These are phyloP conservation scores for Psilocybe cubensis DNA, from an alignment of 768 basidiomycete genomes.

Conservation along the genomic window DNA sequence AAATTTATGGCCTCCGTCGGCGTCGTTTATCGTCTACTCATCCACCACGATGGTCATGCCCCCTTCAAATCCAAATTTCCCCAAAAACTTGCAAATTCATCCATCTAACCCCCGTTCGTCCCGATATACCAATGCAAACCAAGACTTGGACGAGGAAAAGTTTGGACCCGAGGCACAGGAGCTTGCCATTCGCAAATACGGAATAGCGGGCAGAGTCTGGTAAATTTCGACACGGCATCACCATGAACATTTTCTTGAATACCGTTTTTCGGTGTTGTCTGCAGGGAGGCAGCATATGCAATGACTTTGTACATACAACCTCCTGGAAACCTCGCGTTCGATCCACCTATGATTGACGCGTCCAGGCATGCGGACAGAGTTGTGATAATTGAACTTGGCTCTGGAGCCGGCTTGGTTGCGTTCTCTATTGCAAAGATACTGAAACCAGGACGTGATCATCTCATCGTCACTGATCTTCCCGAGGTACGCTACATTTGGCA, in stretches of 20 bases:
- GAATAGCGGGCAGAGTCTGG: constrained; percentile 89
- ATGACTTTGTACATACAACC: constrained; percentile 58
- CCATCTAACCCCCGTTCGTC: constrained; percentile 20
- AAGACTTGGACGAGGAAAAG: constrained; percentile 14
- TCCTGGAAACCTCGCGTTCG: constrained; percentile 43
- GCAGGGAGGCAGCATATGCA: constrained; percentile 77
- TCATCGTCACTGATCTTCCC: constrained; percentile 76
- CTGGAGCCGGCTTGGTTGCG: constrained; percentile 72
- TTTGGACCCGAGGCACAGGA: constrained; percentile 48
- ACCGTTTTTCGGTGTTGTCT: neutral
- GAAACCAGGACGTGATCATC: constrained; percentile 43
- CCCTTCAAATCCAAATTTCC: constrained; percentile 39
- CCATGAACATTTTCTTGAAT: neutral
- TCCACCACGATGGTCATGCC: neutral
- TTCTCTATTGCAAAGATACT: constrained; percentile 38
- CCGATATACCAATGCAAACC: neutral
- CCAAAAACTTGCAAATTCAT: constrained; percentile 25
- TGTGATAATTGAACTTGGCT: constrained; percentile 75
- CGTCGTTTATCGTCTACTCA: neutral
- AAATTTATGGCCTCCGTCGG: constrained; percentile 1
- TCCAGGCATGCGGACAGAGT: constrained; percentile 15
- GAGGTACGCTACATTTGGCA: constrained; percentile 49
- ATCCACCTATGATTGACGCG: constrained; percentile 51
- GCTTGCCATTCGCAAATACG: constrained; percentile 68
- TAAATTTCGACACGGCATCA: constrained; percentile 34